phyloP scores from a whole-genome alignment of 345 rosid species.

The Pistacia atlantica region DNA sequence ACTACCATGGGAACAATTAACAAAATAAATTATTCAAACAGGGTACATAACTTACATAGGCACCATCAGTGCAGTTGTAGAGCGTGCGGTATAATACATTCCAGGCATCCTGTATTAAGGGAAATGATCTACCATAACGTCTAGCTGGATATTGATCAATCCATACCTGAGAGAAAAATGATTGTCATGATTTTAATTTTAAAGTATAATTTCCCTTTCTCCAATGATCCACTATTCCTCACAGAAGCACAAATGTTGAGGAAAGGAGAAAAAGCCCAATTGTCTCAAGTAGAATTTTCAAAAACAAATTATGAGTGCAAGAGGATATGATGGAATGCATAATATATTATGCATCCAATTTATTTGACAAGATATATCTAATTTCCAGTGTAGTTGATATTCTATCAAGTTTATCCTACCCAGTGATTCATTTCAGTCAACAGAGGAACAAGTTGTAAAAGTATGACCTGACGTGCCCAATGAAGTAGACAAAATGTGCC shows the following conservation, averaged over 20 bases:
- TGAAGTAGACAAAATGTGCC: background rate
- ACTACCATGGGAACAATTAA: background rate
- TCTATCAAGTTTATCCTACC: conserved; percentile 1
- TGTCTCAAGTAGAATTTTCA: background rate
- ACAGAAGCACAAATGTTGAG: background rate
- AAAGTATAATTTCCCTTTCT: background rate
- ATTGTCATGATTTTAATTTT: background rate
- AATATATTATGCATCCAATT: background rate
- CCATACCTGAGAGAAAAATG: conserved; percentile 51
- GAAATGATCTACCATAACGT: conserved; percentile 56
- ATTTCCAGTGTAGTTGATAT: background rate
- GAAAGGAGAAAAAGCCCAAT: background rate
- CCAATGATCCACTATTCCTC: conserved; percentile 3
- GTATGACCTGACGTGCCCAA: too few relatives aligned
- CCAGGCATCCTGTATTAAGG: conserved; percentile 57
- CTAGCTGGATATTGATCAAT: conserved; percentile 50
- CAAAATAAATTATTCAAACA: background rate
- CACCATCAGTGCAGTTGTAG: conserved; percentile 73
- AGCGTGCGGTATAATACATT: conserved; percentile 56
- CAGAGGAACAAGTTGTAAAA: background rate
- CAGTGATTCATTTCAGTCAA: background rate
- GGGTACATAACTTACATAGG: conserved; percentile 47
- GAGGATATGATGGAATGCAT: background rate
- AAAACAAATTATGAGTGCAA: background rate
- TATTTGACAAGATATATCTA: background rate